Evolutionary conservation across 371 early-diverging fungal genomes (phyloP).

Genomic region (Mortierella sp.): DNA sequence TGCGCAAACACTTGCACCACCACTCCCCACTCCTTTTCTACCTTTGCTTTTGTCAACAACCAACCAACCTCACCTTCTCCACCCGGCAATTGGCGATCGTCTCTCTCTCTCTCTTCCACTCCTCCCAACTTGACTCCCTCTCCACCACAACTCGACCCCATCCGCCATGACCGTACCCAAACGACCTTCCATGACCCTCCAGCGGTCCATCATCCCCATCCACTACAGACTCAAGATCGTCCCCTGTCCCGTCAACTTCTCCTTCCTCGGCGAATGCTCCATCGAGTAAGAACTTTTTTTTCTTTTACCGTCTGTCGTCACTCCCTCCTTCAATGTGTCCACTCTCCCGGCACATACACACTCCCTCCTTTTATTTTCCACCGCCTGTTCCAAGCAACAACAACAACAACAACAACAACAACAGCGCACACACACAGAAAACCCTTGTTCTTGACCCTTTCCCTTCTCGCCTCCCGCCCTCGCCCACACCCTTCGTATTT

Average conservation of each 20-base stretch:
- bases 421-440: not conserved
- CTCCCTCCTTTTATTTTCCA: not conserved
- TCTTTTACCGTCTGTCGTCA: not conserved
- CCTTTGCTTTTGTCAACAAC: not conserved
- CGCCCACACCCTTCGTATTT: not conserved
- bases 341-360: not conserved
- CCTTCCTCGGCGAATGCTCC: slow-evolving; percentile 55
- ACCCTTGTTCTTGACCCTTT: not conserved
- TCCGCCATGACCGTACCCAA: slow-evolving; percentile 49
- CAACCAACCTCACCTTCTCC: not conserved
- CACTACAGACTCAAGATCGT: slow-evolving; percentile 56
- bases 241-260: slow-evolving; percentile 55
- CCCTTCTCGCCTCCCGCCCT: not conserved
- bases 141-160: not conserved
- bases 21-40: not conserved
- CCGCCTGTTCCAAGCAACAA: too few species aligned
- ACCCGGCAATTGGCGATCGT: not conserved
- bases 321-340: not conserved
- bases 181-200: slow-evolving; percentile 43
- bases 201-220: slow-evolving; percentile 52
- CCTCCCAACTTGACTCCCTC: not conserved
- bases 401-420: not conserved
- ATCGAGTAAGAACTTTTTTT: slow-evolving; percentile 42
- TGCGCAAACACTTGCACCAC: too few species aligned
- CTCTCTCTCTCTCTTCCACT: not conserved